Evolutionary conservation across 371 early-diverging fungal genomes (phyloP).

Genomic region (Smittium mucronatum): DNA sequence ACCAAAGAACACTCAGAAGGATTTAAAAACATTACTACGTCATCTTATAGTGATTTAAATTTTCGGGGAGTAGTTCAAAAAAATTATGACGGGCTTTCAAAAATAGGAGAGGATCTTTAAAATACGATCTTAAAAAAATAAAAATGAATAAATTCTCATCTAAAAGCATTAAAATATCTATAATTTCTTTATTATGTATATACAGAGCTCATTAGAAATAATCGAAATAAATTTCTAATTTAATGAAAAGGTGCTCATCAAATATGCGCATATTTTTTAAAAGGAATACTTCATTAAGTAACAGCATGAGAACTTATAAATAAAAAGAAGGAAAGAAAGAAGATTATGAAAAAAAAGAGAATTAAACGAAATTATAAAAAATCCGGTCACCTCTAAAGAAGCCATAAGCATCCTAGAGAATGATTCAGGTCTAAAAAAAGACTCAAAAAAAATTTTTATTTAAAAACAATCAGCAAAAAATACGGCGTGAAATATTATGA

Average conservation of each 20-base stretch:
- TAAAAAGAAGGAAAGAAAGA: background rate
- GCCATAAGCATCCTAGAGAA: too few relatives aligned
- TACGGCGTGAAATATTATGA: background rate
- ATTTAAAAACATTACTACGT: background rate
- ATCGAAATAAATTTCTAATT: background rate
- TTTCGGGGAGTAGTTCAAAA: background rate
- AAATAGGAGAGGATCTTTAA: background rate
- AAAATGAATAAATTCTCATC: background rate
- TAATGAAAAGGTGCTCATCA: background rate
- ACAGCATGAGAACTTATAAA: background rate
- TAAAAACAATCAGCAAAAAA: background rate
- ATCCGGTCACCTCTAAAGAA: too few relatives aligned
- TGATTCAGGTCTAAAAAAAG: background rate
- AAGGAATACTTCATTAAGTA: background rate
- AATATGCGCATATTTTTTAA: background rate
- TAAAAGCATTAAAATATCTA: background rate
- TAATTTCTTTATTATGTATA: background rate
- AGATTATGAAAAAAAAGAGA: background rate
- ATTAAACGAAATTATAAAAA: background rate
- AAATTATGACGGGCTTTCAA: background rate
- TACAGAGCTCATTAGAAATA: background rate
- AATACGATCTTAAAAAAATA: background rate
- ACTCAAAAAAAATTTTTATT: background rate
- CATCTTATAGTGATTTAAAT: background rate
- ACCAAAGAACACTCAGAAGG: background rate